Percentiles rank a stretch among this genome's conserved stretches.
phyloP scores from a whole-genome alignment of 2,329 filamentous ascomycete genomes.

The Pseudofabraea citricarpa region DNA sequence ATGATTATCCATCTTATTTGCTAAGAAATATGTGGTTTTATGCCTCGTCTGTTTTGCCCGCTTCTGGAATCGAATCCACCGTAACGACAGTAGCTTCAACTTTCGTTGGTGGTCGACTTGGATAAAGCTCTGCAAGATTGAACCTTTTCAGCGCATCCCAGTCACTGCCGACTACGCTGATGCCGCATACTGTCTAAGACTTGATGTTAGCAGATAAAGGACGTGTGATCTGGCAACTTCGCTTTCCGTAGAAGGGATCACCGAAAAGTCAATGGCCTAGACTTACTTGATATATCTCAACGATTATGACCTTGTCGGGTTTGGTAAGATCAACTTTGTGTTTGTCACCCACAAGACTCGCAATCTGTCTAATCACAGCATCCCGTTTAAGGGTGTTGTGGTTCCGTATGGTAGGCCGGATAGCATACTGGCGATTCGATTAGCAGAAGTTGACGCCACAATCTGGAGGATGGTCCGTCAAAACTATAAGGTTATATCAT shows the following conservation, averaged over 20 bases:
- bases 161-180: conserved; percentile 68
- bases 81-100: conserved; percentile 7
- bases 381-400: conserved; percentile 65
- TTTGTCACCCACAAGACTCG: conserved; percentile 55
- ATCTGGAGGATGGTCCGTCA: not conserved
- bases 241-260: too few relatives aligned
- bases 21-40: not conserved
- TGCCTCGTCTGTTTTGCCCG: conserved; percentile 20
- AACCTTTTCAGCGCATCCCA: conserved; percentile 73
- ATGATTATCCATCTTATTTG: too few relatives aligned
- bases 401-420: conserved; percentile 72
- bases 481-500: too few relatives aligned
- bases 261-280: not conserved
- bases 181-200: conserved; percentile 64
- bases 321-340: conserved; percentile 74
- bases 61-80: conserved; percentile 12
- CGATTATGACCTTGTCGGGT: conserved; percentile 74
- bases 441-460: not conserved
- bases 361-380: conserved; percentile 59
- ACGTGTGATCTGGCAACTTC: too few relatives aligned
- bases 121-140: conserved; percentile 72
- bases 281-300: conserved; percentile 75
- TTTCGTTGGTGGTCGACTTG: conserved; percentile 17
- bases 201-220: conserved; percentile 11
- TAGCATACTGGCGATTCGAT: conserved; percentile 63